Evolutionary conservation across 2,329 filamentous ascomycete species (phyloP).

Genomic region (Seiridium cupressi): DNA sequence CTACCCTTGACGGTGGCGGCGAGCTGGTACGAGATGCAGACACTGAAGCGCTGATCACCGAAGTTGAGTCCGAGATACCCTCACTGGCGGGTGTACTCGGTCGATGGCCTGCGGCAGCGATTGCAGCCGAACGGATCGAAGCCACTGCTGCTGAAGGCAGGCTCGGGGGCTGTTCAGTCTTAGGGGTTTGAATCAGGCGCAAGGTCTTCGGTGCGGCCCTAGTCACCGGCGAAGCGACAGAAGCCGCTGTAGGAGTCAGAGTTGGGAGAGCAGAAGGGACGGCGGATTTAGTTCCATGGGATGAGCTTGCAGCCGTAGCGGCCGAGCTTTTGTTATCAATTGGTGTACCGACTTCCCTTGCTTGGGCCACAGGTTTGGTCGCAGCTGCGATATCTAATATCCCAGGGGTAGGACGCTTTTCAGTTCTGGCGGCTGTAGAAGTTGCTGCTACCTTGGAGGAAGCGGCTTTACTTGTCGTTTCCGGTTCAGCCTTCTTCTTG

Average conservation of each 20-base stretch:
- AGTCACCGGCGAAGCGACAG: constrained; percentile 50
- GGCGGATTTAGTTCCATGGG: constrained; percentile 31
- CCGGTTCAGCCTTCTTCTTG: constrained; percentile 27
- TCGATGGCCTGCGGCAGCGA: constrained; percentile 38
- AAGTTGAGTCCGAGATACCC: constrained; percentile 73
- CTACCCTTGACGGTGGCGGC: constrained; percentile 64
- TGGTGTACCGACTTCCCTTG: constrained; percentile 15
- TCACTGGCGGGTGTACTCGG: constrained; percentile 76
- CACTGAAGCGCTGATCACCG: constrained; percentile 68
- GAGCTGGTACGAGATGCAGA: constrained; percentile 69
- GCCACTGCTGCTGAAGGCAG: constrained; percentile 26
- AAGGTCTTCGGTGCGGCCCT: constrained; percentile 62
- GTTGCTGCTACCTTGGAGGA: constrained; percentile 23
- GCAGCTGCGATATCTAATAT: constrained; percentile 50
- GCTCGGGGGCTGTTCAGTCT: constrained; percentile 51
- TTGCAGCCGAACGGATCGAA: constrained; percentile 26
- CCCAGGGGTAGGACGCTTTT: constrained; percentile 39
- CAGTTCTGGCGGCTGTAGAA: constrained; percentile 15
- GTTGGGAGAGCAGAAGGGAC: constrained; percentile 46
- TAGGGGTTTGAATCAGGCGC: constrained; percentile 67
- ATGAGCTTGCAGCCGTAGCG: constrained; percentile 18
- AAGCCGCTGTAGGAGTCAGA: constrained; percentile 41
- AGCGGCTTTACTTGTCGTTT: constrained; percentile 18
- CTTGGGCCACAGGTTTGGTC: constrained; percentile 31
- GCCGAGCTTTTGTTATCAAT: constrained; percentile 27